phyloP scores from a whole-genome alignment of 768 basidiomycete genomes.

The Macrocybe gigantea region DNA sequence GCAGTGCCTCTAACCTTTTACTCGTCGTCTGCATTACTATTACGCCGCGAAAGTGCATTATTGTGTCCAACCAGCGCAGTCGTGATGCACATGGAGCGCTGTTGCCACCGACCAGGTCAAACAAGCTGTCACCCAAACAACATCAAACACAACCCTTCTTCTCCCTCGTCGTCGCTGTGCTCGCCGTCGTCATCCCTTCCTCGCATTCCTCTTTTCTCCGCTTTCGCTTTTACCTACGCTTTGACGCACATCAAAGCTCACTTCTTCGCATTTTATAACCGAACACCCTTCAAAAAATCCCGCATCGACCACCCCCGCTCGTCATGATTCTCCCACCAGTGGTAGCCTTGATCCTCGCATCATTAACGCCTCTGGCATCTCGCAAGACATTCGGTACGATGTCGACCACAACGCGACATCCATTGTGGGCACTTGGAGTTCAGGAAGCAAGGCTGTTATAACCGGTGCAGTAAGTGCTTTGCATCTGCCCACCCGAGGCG shows the following conservation, averaged over 20 bases:
- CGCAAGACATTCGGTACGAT: constrained; percentile 37
- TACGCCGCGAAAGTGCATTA: too few species aligned
- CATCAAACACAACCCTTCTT: constrained; percentile 9
- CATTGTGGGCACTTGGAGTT: constrained; percentile 81
- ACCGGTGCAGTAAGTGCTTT: constrained; percentile 73
- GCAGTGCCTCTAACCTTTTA: too few species aligned
- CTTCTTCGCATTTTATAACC: not conserved
- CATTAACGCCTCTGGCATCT: constrained; percentile 25
- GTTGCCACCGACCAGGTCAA: too few species aligned
- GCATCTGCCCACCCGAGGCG: not conserved
- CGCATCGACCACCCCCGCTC: not conserved
- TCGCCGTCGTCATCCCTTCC: constrained; percentile 2
- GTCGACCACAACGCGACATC: constrained; percentile 57
- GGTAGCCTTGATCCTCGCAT: constrained; percentile 32
- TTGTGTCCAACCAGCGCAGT: too few species aligned
- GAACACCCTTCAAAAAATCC: constrained; percentile 8
- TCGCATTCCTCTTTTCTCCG: constrained; percentile 6
- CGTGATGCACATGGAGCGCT: too few species aligned
- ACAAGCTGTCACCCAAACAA: constrained; percentile 11
- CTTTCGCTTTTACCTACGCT: constrained; percentile 8
- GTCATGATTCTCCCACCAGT: constrained; percentile 36
- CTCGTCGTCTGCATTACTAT: too few species aligned
- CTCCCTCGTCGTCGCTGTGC: constrained; percentile 6
- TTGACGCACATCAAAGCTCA: constrained; percentile 5
- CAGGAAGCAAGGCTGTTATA: constrained; percentile 66